phyloP scores from a whole-genome alignment of 1,284 basidiomycete genomes.

The Pseudozyma sp. region DNA sequence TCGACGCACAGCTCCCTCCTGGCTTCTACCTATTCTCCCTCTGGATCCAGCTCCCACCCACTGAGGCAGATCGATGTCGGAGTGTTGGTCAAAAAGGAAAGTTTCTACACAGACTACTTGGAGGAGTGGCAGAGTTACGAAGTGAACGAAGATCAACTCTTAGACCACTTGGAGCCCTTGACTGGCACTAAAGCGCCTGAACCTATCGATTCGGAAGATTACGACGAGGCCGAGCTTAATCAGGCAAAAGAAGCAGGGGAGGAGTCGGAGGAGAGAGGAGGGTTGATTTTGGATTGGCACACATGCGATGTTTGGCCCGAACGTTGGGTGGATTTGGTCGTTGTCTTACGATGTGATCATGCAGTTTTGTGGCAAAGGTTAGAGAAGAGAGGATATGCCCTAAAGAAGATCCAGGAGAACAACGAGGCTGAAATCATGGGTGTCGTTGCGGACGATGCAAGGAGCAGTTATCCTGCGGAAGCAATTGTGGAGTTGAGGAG shows the following conservation, averaged over 20 bases:
- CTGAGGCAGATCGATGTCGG: slow-evolving; percentile 85
- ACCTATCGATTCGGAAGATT: slow-evolving; percentile 46
- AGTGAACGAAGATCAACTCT: slow-evolving; percentile 83
- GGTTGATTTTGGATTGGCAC: slow-evolving; percentile 96
- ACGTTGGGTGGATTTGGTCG: slow-evolving; percentile 95
- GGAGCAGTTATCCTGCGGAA: slow-evolving; percentile 83
- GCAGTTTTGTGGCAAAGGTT: slow-evolving; percentile 88
- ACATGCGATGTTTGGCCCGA: slow-evolving; percentile 95
- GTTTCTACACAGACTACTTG: slow-evolving; percentile 86
- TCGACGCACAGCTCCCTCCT: slow-evolving; percentile 80
- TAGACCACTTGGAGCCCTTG: slow-evolving; percentile 62
- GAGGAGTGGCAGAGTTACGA: slow-evolving; percentile 94
- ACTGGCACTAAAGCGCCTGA: slow-evolving; percentile 61
- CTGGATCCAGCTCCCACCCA: slow-evolving; percentile 22
- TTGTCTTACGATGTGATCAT: slow-evolving; percentile 92
- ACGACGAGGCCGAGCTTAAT: slow-evolving; percentile 11
- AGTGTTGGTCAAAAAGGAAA: slow-evolving; percentile 85
- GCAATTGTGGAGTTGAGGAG: slow-evolving; percentile 88
- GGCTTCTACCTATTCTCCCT: slow-evolving; percentile 36
- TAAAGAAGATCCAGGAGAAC: slow-evolving; percentile 97
- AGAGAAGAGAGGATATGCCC: slow-evolving; percentile 86
- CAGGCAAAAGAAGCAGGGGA: slow-evolving; percentile 32
- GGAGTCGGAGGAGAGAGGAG: slow-evolving; percentile 69
- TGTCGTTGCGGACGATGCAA: slow-evolving; percentile 87
- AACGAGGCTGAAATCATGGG: slow-evolving; percentile 99